Conservation (phyloP, 768 basidiomycete genomes). For the Lactarius psammicola region DNA sequence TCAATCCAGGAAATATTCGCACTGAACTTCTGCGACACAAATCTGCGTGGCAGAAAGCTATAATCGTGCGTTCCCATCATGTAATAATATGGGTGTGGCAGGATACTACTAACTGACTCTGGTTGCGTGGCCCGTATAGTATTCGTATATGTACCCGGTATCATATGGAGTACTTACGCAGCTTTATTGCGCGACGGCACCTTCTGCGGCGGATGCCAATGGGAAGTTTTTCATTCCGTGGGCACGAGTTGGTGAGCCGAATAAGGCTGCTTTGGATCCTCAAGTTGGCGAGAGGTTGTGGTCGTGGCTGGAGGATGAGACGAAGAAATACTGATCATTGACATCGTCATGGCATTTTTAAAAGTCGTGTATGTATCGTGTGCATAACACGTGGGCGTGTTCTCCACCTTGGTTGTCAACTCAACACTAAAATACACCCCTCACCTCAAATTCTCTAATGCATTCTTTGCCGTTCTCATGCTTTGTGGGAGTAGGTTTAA, state of each 20-base stretch:
- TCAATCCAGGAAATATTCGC: constrained; percentile 40
- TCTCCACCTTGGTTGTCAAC: too few species aligned
- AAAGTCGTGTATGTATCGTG: too few species aligned
- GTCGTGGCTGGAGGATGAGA: constrained; percentile 36
- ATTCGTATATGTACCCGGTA: neutral
- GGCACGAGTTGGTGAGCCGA: constrained; percentile 30
- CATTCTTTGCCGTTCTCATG: too few species aligned
- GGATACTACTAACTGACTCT: neutral
- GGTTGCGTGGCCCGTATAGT: neutral
- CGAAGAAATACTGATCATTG: constrained; percentile 1
- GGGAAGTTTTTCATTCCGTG: constrained; percentile 40
- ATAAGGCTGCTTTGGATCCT: constrained; percentile 28
- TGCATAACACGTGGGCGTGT: neutral
- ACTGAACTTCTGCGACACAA: constrained; percentile 16
- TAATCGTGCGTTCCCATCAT: neutral
- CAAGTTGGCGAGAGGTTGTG: constrained; percentile 34
- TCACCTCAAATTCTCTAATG: too few species aligned
- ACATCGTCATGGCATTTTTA: too few species aligned
- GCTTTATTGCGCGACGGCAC: constrained; percentile 44
- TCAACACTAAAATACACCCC: too few species aligned
- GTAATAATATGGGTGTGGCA: too few species aligned
- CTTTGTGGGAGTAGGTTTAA: too few species aligned
- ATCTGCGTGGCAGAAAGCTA: neutral
- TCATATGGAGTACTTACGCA: constrained; percentile 43
- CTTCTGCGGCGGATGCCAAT: constrained; percentile 39